Evolutionary conservation across 768 basidiomycete genomes (phyloP), one percentile per base, ranked within the genome.

Genomic region (Lactarius indigo): DNA sequence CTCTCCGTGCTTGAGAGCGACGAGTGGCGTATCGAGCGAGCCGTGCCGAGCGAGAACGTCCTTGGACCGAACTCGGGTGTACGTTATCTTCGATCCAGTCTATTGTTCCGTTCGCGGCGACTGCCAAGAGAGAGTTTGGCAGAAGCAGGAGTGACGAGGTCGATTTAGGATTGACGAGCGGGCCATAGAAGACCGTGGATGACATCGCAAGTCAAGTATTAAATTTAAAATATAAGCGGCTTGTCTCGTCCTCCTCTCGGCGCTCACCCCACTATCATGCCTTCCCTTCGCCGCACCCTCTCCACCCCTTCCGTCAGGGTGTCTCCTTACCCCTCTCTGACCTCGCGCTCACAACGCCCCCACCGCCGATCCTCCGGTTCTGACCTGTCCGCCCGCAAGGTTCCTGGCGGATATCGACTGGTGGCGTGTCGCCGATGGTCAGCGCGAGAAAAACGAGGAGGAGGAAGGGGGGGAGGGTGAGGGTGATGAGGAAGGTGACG

Each of bases 341-440:
- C 84, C 50, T 77, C 83, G 64, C 68, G 67, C 28, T 30, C 57
- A 35, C 59, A 59, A 13, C 70, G 63, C 37, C 71, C 69, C 58
- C 75, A 78, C 9, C 84, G 88, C 73, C 86, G 90, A 66, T 84
- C 88, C 15, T 86, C 87, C 26, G 88, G 85, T 68, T 89, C 90
- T 71, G 87, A 89, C 73, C 84, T 84, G 41, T 76, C 75, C 70
- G 80, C 76, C 69, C 83, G 91, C 74, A 83, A 90, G 71, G 89
- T 93, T 93, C 71, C 82, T 93, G 68, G 91, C 89, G 39, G 91
- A 93, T 79, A 88, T 93, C 73, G 91, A 92, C 75, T 93, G 91
- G 91, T 92, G 91, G 91, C 84, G 81, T 72, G 90, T 92, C 70
- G 79, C 83, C 69, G 89, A 87, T 67, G 87, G 88, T 69, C 90